Base-by-base conservation (phyloP, 768 basidiomycete genomes). In the Asterophora lycoperdoides region DNA sequence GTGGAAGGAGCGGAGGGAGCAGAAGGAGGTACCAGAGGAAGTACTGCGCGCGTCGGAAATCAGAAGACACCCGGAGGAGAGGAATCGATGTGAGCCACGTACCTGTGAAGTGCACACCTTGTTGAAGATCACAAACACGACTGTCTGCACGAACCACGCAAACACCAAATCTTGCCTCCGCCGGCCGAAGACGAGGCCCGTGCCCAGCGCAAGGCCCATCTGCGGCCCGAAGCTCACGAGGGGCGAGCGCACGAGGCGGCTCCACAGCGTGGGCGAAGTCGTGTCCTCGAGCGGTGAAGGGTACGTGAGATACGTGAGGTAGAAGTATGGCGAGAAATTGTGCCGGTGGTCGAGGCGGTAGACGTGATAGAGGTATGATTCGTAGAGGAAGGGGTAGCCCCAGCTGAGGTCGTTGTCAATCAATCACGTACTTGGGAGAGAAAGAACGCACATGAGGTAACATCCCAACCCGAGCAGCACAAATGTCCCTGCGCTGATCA, bases 81-180 rank as follows among this genome's bases (percentile, higher is more conserved):
- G 14, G 23, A 4, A 13, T 28, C 3, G 14, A 41, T 9, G 30
- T 8, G 13, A 9, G 9, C 10, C 1, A 61, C 63, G 38, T 56
- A 89, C 92, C 76, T 95, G 93, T 0, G 93, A 96, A 0, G 96
- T 99, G 77, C 94, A 96, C 43, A 99, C 96, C 66, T 95, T 94
- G 66, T 98, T 99, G 72, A 98, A 95, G 7, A 92, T 68, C n/a
- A 97, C 94, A 60, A 99, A 98, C 0, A 79, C 70, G 32, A 78
- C 77, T 2, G 96, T 98, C 67, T 97, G 94, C 10, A 94, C 75
- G 61, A 96, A 93, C 89, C 90, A 95, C 3, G 87, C 75, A 55
- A 93, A 86, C 7, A 81, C 75, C 3, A 97, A 71, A 57, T 92
- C 80, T 13, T 71, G 64, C 38, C 67, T 72, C 35, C 68, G 70